These are phyloP conservation scores for Fusarium sterilihyphosum DNA, from an alignment of 2,329 filamentous ascomycete species.

Conservation along the genomic window DNA sequence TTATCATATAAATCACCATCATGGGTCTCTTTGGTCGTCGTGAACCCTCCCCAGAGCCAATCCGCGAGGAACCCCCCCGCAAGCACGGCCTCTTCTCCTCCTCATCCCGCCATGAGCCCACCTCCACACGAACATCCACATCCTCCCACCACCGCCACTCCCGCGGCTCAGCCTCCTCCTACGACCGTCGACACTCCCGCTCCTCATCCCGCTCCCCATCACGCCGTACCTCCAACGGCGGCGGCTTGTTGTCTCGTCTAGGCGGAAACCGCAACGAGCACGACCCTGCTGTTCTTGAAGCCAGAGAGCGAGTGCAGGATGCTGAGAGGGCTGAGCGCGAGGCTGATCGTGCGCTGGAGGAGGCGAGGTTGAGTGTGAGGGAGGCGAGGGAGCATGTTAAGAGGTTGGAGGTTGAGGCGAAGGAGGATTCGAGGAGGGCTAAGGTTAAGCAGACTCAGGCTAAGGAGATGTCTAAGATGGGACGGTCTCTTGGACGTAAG, in stretches of 20 bases:
- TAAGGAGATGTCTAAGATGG: slow-evolving; percentile 71
- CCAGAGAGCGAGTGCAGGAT: slow-evolving; percentile 68
- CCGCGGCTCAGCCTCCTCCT: slow-evolving; percentile 25
- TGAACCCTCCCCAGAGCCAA: slow-evolving; percentile 47
- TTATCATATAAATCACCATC: slow-evolving; percentile 14
- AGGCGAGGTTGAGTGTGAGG: slow-evolving; percentile 66
- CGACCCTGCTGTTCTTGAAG: slow-evolving; percentile 70
- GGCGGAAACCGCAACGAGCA: slow-evolving; percentile 53
- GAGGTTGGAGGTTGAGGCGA: slow-evolving; percentile 71
- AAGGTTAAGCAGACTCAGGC: slow-evolving; percentile 76
- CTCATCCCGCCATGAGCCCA: slow-evolving; percentile 42
- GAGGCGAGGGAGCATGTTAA: slow-evolving; percentile 72
- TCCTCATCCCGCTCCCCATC: slow-evolving; percentile 22
- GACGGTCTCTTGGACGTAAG: slow-evolving; percentile 75
- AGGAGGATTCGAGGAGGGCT: slow-evolving; percentile 70
- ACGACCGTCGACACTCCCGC: slow-evolving; percentile 19
- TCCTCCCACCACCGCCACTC: slow-evolving; percentile 30
- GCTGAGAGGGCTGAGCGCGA: slow-evolving; percentile 73
- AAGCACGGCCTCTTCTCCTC: slow-evolving; percentile 51
- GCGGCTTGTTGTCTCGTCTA: slow-evolving; percentile 57
- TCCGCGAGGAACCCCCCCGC: slow-evolving; percentile 39
- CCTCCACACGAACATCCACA: slow-evolving; percentile 40
- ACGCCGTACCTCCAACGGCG: slow-evolving; percentile 25
- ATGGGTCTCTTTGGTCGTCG: slow-evolving; percentile 49
- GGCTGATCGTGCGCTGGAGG: slow-evolving; percentile 70